These are phyloP conservation scores for Syzygium syzygioides DNA, from an alignment of 441 rosid genomes.

Conservation along the genomic window DNA sequence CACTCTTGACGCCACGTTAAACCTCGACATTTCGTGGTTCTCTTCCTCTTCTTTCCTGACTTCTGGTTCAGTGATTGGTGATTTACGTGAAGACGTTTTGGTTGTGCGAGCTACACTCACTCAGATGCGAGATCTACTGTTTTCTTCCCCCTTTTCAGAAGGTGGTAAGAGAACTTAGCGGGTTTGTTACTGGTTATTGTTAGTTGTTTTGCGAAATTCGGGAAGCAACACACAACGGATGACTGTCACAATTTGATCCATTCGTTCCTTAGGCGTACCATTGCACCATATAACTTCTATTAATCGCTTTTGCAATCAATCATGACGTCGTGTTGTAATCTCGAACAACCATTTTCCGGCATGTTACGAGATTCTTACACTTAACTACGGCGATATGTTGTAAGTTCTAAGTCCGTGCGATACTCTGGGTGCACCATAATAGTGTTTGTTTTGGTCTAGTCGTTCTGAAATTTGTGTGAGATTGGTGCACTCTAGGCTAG, in stretches of 20 bases:
- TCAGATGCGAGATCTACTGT: background rate
- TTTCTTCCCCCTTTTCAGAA: background rate
- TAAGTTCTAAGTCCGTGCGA: background rate
- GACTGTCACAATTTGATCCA: background rate
- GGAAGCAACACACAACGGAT: background rate
- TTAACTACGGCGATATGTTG: rapidly evolving
- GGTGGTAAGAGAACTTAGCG: background rate
- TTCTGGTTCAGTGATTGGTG: background rate
- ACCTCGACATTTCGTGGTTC: background rate
- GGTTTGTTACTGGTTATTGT: background rate
- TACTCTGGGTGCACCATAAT: rapidly evolving
- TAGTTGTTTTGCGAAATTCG: background rate
- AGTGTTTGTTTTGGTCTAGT: rapidly evolving
- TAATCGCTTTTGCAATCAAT: background rate
- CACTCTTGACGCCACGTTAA: background rate
- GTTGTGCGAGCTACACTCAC: background rate
- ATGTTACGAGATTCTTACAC: background rate
- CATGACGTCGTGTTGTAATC: background rate
- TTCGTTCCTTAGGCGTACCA: background rate
- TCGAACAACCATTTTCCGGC: background rate
- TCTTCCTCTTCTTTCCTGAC: background rate
- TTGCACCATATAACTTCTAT: background rate
- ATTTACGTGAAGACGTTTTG: background rate
- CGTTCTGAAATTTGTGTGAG: background rate
- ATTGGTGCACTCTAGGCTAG: rapidly evolving